Evolutionary conservation across 768 basidiomycete species (phyloP).

Genomic region (Lepiota subincarnata): DNA sequence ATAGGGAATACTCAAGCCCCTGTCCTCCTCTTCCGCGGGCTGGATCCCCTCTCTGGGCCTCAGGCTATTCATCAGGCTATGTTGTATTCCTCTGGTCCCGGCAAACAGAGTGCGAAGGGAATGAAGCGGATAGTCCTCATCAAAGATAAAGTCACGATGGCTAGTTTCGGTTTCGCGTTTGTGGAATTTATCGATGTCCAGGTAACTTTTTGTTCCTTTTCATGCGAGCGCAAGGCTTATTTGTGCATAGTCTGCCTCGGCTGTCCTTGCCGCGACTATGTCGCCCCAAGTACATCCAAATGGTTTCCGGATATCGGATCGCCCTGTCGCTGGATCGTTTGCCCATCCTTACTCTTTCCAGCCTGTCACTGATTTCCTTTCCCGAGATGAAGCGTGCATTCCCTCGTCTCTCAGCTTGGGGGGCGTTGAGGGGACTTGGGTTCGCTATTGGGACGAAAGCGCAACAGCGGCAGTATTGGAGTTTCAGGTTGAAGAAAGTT

Average conservation of each 20-base stretch:
- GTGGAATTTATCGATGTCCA: constrained; percentile 85
- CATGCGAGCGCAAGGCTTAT: not conserved
- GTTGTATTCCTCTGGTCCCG: constrained; percentile 73
- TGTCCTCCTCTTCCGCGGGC: constrained; percentile 84
- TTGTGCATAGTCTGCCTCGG: constrained; percentile 65
- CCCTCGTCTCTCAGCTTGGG: constrained; percentile 64
- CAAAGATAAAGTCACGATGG: constrained; percentile 83
- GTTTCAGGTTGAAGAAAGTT: constrained; percentile 69
- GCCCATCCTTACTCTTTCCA: constrained; percentile 90
- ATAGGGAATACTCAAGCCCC: constrained; percentile 84
- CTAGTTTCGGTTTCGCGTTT: constrained; percentile 92
- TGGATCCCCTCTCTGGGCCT: constrained; percentile 84
- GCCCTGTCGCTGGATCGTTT: constrained; percentile 88
- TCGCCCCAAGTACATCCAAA: constrained; percentile 82
- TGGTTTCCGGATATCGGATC: constrained; percentile 90
- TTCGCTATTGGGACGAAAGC: constrained; percentile 90
- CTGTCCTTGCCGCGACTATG: constrained; percentile 82
- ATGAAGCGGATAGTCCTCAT: constrained; percentile 87
- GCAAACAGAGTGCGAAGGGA: constrained; percentile 76
- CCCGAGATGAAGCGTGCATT: constrained; percentile 75
- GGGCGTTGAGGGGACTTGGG: constrained; percentile 68
- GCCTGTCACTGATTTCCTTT: constrained; percentile 67
- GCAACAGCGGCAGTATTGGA: constrained; percentile 72
- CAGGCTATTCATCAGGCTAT: constrained; percentile 86
- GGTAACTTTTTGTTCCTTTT: constrained; percentile 39